Conservation (phyloP, 164 flowering plant genomes). For the Nymphaea colorata region DNA sequence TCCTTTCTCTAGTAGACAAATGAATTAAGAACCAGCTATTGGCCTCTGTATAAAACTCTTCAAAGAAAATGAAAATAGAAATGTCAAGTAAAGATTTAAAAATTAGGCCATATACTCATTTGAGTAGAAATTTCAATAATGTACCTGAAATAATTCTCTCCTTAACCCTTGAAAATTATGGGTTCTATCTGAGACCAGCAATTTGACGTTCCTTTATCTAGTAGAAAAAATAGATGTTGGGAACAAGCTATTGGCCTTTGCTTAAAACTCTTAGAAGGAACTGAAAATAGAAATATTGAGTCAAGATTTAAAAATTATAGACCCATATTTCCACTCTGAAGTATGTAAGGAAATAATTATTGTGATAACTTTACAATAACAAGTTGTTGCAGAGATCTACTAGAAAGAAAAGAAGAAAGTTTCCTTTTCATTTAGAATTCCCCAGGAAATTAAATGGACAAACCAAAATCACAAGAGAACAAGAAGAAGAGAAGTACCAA, state of each 20-base stretch:
- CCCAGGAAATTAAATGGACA: too few species aligned
- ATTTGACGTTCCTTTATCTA: conserved; percentile 75
- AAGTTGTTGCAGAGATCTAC: not conserved
- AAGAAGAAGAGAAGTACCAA: too few species aligned
- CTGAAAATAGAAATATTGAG: conserved; percentile 23
- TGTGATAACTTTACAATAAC: not conserved
- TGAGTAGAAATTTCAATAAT: not conserved
- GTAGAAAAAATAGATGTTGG: conserved; percentile 82
- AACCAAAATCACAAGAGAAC: too few species aligned
- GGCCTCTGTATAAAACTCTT: conserved; percentile 74
- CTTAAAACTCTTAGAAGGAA: conserved; percentile 60
- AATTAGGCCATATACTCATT: not conserved
- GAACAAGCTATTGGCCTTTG: conserved; percentile 83
- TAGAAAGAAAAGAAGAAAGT: too few species aligned
- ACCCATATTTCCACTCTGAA: not conserved
- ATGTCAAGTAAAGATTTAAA: not conserved
- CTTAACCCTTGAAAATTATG: conserved; percentile 69
- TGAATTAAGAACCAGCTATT: conserved; percentile 77
- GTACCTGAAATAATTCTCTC: conserved; percentile 67
- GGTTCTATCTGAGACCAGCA: conserved; percentile 90
- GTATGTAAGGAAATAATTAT: not conserved
- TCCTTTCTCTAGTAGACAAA: conserved; percentile 71
- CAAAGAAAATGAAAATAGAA: conserved; percentile 50
- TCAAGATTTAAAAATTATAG: too few species aligned
- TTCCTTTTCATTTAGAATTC: too few species aligned